These are phyloP conservation scores for Lasiodiplodia gonubiensis DNA, from an alignment of 2,329 filamentous ascomycete genomes.

Conservation along the genomic window DNA sequence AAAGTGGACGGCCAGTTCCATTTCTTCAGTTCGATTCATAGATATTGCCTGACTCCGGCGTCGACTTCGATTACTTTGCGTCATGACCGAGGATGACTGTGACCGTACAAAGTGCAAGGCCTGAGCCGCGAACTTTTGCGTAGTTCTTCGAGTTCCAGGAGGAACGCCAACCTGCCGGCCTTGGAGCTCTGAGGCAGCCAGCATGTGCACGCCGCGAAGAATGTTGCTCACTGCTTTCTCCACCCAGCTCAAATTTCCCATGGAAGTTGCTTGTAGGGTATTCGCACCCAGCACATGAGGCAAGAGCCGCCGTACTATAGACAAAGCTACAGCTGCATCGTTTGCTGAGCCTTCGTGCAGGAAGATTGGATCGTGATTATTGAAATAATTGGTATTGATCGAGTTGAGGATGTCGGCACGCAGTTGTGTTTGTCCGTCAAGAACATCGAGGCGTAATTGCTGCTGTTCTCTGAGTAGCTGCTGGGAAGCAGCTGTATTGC, in stretches of 20 bases:
- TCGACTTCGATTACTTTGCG: background rate
- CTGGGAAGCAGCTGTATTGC: background rate
- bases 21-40: background rate
- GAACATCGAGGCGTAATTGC: background rate
- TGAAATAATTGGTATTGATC: background rate
- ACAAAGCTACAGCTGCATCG: background rate
- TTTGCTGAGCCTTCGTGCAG: background rate
- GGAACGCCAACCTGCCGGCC: background rate
- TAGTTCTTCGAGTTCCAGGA: background rate
- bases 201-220: background rate
- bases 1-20: background rate
- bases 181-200: background rate
- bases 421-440: background rate
- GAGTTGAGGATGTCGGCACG: background rate
- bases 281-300: background rate
- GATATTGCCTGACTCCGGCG: fast-evolving
- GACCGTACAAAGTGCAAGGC: background rate
- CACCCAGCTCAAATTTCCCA: background rate
- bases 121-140: background rate
- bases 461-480: background rate
- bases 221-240: background rate
- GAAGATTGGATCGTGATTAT: background rate
- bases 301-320: background rate
- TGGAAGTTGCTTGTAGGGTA: background rate
- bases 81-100: background rate